Evolutionary conservation across 805 yeast species (phyloP), one percentile per base, ranked within the genome.

Genomic region (Pichia eremophila): DNA sequence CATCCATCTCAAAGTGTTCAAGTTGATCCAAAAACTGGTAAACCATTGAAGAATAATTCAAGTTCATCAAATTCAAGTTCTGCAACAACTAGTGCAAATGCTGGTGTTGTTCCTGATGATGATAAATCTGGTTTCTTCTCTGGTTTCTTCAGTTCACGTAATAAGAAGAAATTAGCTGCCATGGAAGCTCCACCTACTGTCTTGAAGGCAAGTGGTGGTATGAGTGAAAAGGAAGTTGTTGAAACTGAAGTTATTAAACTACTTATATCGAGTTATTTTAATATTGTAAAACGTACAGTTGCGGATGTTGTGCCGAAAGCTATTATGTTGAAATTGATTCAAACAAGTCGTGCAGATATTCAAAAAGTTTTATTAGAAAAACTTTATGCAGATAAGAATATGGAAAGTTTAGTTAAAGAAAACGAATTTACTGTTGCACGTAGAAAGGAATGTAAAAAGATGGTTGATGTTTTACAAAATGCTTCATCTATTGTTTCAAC

Each of bases 131-230:
- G 97, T 6, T 93, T 91, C 70, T 93, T 93, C 65, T 96, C 97
- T 46, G 95, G 96, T 0, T 91, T 93, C 64, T 93, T 93, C 68
- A 79, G 90, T 10, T 78, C 91, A 5, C 90, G 89, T 69, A 88
- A 88, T 66, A 93, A 90, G 70, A 90, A 90, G 77, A 83, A 93
- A 68, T 74, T 90, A 59, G 97, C 95, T 29, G 81, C 87, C 18
- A 85, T 91, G 91, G 99, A 91, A 67, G 91, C 98, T 3, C 99
- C 99, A 44, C 99, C 99, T 39, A 80, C 95, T 35, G 90, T 89
- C 7, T 78, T 91, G 60, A 84, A 90, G 65, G 98, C 98, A 9
- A 80, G 91, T 19, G 96, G 97, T 44, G 76, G 81, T 39, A 76
- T 93, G 85, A 81, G 95, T 17, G 99, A 93, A 65, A 82, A 97